A percentile compares a stretch with the other conserved stretches of the same genome.
Evolutionary conservation across 805 yeast species (phyloP).

Genomic region (Blastobotrys robertii): DNA sequence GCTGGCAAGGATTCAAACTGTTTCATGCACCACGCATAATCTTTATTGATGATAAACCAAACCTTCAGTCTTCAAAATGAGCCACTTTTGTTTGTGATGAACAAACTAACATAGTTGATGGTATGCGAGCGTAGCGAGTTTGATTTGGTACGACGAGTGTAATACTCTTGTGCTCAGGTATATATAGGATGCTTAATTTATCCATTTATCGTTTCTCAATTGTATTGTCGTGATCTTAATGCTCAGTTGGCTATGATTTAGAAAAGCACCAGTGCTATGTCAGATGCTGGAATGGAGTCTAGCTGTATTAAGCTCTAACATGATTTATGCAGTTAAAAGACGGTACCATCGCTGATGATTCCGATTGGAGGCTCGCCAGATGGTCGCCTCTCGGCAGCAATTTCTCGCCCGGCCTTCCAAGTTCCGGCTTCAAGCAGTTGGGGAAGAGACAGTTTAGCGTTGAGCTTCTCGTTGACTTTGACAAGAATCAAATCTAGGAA

Average conservation of each 20-base stretch:
- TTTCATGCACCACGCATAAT: conserved; percentile 25
- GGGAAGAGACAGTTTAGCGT: conserved; percentile 34
- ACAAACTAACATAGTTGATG: too few species aligned
- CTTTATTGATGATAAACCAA: conserved; percentile 20
- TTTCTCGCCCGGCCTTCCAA: conserved; percentile 57
- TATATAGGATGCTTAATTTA: too few species aligned
- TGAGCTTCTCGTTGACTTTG: conserved; percentile 38
- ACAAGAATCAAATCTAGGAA: conserved; percentile 45
- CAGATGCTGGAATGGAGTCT: too few species aligned
- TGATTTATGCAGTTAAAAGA: conserved; percentile 31
- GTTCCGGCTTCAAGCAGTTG: conserved; percentile 61
- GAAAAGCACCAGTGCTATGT: too few species aligned
- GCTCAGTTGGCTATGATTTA: too few species aligned
- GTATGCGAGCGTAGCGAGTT: too few species aligned
- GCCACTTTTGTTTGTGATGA: neutral
- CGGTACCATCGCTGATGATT: conserved; percentile 54
- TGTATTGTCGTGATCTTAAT: too few species aligned
- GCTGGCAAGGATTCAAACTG: conserved; percentile 18
- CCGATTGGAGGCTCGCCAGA: conserved; percentile 57
- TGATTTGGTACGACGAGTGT: too few species aligned
- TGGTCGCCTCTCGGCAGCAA: conserved; percentile 43
- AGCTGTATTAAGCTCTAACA: too few species aligned
- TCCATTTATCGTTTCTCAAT: too few species aligned
- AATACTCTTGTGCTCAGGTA: too few species aligned
- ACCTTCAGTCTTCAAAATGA: conserved; percentile 31